Evolutionary conservation across 2,329 filamentous ascomycete genomes (phyloP), one percentile per base, ranked within the genome.

Genomic region (Neonectria punicea): DNA sequence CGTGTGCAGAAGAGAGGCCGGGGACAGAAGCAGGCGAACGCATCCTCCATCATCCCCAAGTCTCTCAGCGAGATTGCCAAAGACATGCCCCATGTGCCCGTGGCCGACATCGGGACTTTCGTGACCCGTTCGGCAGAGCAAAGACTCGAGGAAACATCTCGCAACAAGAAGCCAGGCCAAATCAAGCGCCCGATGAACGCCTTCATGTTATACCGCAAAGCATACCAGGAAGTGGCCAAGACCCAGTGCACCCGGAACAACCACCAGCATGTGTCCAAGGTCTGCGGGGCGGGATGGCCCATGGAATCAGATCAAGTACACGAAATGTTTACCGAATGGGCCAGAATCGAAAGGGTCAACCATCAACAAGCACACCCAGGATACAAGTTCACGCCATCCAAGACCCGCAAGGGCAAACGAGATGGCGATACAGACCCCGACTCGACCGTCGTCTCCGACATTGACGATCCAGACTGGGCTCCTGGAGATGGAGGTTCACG

Each of bases 201-300:
- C 1, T 99, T 98, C 82, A 97, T 99, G 92, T 84, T 99, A 55
- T 99, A 99, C 79, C 91, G 96, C 46, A 97, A 96, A 70, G 93
- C 93, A 7, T 98, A 93, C 76, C 93, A 97, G 65, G 92, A 96
- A 67, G 86, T 94, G 34, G 93, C 93, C 64, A 97, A 97, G 79
- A 85, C 88, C 56, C 93, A 90, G 84, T 93, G 92, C 72, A 83
- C 88, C 14, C 90, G 96, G 73, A 95, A 96, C 79, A 98, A 98
- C 80, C 95, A 99, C 78, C 95, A 99, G 78, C 84, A 96, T 39
- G 92, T 98, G 28, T 98, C 95, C 2, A 89, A 90, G 50, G 89
- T 96, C n/a, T 93, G 93, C 62, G 96, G 94, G 30, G 84, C 89
- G 60, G 95, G 93, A 74, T 99, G 96, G 96, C 88, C 89, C 5